These are phyloP conservation scores for Sclerotinia trifoliorum DNA, from an alignment of 2,329 filamentous ascomycete genomes.

Conservation along the genomic window DNA sequence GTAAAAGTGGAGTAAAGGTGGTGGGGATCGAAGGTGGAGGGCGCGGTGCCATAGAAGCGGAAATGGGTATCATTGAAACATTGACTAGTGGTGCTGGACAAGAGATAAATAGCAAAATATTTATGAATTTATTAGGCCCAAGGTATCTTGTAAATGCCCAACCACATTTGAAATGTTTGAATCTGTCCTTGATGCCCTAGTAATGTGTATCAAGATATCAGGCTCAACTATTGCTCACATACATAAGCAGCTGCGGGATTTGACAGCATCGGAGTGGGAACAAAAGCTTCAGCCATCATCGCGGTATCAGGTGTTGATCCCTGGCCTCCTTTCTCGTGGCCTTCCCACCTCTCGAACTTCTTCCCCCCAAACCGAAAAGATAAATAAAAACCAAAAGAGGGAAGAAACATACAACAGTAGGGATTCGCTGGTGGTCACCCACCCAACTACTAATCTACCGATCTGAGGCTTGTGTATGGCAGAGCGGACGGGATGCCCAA, in stretches of 20 bases:
- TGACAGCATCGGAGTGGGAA: background rate
- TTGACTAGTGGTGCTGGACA: too few species aligned
- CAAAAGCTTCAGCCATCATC: background rate
- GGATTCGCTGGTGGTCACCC: conserved; percentile 15
- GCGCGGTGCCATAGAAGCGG: background rate
- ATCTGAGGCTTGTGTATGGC: conserved; percentile 16
- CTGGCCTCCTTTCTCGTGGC: background rate
- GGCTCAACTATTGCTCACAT: background rate
- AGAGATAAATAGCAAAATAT: background rate
- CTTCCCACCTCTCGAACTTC: too few species aligned
- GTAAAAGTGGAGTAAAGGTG: background rate
- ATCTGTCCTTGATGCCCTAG: too few species aligned
- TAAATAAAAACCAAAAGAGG: too few species aligned
- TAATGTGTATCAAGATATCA: background rate
- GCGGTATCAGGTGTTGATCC: background rate
- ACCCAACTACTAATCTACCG: conserved; percentile 16
- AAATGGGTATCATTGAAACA: background rate
- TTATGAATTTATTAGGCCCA: background rate
- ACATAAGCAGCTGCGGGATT: background rate
- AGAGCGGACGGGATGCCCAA: conserved; percentile 16
- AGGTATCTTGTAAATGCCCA: background rate
- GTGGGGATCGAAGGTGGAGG: conserved; percentile 2
- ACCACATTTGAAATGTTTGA: too few species aligned
- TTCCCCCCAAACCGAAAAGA: background rate
- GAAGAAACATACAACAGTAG: conserved; percentile 6